Percentiles rank a stretch among this genome's conserved stretches.
phyloP scores from a whole-genome alignment of 306 rosid genomes.

The Mimosa bimucronata region DNA sequence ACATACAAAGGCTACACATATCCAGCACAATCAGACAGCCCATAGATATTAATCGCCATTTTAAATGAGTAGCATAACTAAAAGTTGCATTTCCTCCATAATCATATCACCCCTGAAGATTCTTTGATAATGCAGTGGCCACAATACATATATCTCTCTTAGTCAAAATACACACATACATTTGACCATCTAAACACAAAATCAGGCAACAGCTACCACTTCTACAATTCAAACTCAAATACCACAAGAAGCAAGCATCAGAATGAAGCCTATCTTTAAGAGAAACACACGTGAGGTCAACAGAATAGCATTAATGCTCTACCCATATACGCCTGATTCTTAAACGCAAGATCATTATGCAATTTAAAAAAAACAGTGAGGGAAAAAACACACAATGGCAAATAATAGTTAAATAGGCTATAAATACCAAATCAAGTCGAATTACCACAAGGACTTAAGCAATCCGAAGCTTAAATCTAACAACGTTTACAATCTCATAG shows the following conservation, averaged over 20 bases:
- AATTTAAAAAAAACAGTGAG: not conserved
- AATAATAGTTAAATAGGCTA: not conserved
- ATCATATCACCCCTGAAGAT: not conserved
- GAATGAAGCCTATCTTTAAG: not conserved
- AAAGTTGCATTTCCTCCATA: not conserved
- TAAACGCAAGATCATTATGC: not conserved
- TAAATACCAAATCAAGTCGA: not conserved
- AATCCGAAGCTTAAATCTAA: not conserved
- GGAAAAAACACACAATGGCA: not conserved
- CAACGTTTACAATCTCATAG: not conserved
- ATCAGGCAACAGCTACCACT: too few relatives aligned
- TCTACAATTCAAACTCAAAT: not conserved
- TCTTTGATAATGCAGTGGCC: not conserved
- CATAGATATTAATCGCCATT: not conserved
- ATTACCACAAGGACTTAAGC: not conserved
- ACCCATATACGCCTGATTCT: not conserved
- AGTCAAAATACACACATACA: not conserved
- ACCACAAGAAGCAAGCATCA: not conserved
- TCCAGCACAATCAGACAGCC: not conserved
- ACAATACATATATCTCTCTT: conserved; percentile 2
- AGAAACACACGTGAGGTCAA: not conserved
- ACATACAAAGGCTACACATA: not conserved
- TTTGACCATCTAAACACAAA: conserved; percentile 12
- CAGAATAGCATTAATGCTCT: not conserved
- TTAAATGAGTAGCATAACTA: not conserved